Evolutionary conservation across 225 moss, liverwort and hornwort species (phyloP), one percentile per base, ranked within the genome.

Genomic region (Climacium dendroides): DNA sequence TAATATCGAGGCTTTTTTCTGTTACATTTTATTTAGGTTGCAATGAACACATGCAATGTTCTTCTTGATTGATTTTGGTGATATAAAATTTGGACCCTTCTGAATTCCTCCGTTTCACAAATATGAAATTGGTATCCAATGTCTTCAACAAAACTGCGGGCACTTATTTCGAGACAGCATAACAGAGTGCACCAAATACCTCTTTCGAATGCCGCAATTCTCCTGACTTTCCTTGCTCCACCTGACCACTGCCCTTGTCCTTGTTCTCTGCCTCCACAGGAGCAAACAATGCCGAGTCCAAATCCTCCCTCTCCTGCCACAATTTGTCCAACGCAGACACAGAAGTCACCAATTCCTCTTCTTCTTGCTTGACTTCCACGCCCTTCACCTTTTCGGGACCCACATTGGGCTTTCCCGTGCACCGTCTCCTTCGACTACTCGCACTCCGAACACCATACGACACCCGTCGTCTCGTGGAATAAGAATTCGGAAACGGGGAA

Each of bases 241-340:
- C 74, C 34, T 53, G 32, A 39, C 54, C 41, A 43, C n/a, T 72
- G 45, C 52, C 53, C 37, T 78, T 66, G n/a, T 82, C 57, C 22
- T 87, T 58, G 19, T 58, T 34, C 63, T 69, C 61, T 22, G 79
- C n/a, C 24, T 74, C 86, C 54, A 48, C 53, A 84, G 86, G 88
- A 54, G 82, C 88, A 65, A 83, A 90, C 43, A 87, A 70, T 64
- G 86, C 78, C 30, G 89, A 90, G 80, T 93, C 85, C 73, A 48
- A 87, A 80, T 87, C 80, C 47, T 89, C 79, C 24, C 25, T n/a
- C 3, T 79, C 89, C 71, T 87, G 88, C 92, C 88, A 89, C 37
- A 93, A 76, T 71, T 85, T 90, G 82, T 85, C 93, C 86, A 90
- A 78, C 37, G 91, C 83, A 86, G 90, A 92, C 82, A 89, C 87